Conservation (phyloP, 306 rosid species). For the Vigna nakashimae region DNA sequence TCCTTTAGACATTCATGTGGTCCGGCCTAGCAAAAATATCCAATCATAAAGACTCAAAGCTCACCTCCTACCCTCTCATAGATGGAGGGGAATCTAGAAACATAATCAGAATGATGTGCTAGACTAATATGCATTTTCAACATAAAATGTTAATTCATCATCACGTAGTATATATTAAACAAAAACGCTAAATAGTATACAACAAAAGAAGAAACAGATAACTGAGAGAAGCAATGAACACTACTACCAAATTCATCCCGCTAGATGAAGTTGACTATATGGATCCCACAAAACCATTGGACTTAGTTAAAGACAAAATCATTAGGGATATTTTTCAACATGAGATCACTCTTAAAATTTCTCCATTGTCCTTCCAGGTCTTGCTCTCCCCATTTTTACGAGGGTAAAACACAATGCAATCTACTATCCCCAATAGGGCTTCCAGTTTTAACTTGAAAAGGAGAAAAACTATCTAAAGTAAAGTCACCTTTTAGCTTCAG, state of each 20-base stretch:
- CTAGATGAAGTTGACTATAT: neutral
- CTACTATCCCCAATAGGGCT: neutral
- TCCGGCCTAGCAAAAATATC: conserved; percentile 60
- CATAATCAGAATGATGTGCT: conserved; percentile 30
- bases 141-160: conserved; percentile 23
- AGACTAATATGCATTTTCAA: conserved; percentile 33
- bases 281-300: neutral
- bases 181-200: conserved; percentile 18
- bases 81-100: conserved; percentile 15
- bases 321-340: neutral
- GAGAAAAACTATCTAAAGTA: neutral
- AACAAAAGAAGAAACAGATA: conserved; percentile 24
- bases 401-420: neutral
- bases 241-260: too few species aligned
- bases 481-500: neutral
- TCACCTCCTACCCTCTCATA: conserved; percentile 35
- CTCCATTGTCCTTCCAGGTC: neutral
- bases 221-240: conserved; percentile 20
- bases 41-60: conserved; percentile 24
- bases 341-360: neutral
- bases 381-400: neutral
- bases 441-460: neutral
- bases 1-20: conserved; percentile 77
- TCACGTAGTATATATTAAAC: conserved; percentile 13
- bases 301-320: neutral